phyloP scores from a whole-genome alignment of 2,329 filamentous ascomycete genomes.

The Xylariaceae sp. region DNA sequence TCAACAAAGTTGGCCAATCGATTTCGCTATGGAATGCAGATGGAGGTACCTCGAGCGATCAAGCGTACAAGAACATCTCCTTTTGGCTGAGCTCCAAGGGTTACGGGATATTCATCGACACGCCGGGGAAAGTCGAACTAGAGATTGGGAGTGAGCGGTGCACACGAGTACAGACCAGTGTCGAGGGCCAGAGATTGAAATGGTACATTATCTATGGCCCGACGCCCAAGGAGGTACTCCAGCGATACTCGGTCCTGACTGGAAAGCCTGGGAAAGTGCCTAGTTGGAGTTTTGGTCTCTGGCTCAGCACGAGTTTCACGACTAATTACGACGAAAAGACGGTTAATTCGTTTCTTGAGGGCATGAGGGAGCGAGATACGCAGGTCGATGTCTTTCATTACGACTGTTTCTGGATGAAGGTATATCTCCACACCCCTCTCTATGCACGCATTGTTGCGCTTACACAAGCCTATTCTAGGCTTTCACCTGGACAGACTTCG shows the following conservation, averaged over 20 bases:
- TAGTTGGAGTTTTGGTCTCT: constrained; percentile 72
- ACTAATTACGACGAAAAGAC: constrained; percentile 70
- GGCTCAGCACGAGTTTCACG: constrained; percentile 75
- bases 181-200: constrained; percentile 67
- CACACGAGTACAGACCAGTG: constrained; percentile 65
- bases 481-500: constrained; percentile 73
- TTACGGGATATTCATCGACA: constrained; percentile 75
- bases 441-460: background rate
- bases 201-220: constrained; percentile 73
- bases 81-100: constrained; percentile 71
- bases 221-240: constrained; percentile 68
- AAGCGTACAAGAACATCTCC: constrained; percentile 70
- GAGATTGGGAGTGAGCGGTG: constrained; percentile 74
- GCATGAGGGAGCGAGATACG: constrained; percentile 63
- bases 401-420: constrained; percentile 74
- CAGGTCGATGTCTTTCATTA: constrained; percentile 73
- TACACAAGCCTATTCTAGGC: constrained; percentile 33
- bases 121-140: constrained; percentile 65
- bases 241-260: constrained; percentile 65
- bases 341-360: constrained; percentile 65
- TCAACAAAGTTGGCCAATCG: constrained; percentile 72
- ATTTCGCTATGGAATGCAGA: constrained; percentile 64
- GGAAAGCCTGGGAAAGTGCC: constrained; percentile 64
- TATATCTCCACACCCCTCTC: constrained; percentile 5
- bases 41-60: constrained; percentile 65